Conservation (phyloP, 108 stramenopile species). For the Epithemia pelagica region DNA sequence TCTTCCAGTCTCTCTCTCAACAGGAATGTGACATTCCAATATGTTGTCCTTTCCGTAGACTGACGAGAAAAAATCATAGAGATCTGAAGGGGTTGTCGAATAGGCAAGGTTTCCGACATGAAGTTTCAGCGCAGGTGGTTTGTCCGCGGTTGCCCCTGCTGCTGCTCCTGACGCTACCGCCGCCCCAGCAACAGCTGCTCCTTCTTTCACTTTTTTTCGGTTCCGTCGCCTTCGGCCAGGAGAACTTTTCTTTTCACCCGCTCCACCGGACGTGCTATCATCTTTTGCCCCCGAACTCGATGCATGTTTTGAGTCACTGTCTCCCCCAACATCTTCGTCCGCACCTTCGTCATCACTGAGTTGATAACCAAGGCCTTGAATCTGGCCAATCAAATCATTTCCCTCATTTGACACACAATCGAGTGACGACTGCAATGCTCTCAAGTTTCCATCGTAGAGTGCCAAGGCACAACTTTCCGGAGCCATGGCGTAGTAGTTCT, state of each 20-base stretch:
- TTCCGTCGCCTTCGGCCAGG: background rate
- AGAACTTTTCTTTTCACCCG: background rate
- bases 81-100: conserved; percentile 57
- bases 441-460: conserved; percentile 75
- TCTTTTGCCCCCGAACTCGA: background rate
- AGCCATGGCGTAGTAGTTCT: conserved; percentile 68
- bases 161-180: conserved; percentile 11
- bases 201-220: conserved; percentile 6
- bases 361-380: conserved; percentile 55
- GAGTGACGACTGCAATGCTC: conserved; percentile 59
- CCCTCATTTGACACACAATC: conserved; percentile 44
- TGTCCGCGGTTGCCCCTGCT: conserved; percentile 12
- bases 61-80: conserved; percentile 67
- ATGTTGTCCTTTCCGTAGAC: conserved; percentile 72
- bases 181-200: background rate
- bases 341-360: conserved; percentile 19
- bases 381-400: conserved; percentile 37
- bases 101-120: conserved; percentile 85
- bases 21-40: conserved; percentile 83
- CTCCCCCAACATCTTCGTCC: conserved; percentile 13
- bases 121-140: conserved; percentile 72
- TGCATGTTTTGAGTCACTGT: conserved; percentile 10
- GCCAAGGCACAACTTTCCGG: conserved; percentile 78
- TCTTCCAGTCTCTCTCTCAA: conserved; percentile 69
- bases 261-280: background rate